Base-by-base conservation (phyloP, 2,329 filamentous ascomycete genomes). In the Metarhizium humberi region DNA sequence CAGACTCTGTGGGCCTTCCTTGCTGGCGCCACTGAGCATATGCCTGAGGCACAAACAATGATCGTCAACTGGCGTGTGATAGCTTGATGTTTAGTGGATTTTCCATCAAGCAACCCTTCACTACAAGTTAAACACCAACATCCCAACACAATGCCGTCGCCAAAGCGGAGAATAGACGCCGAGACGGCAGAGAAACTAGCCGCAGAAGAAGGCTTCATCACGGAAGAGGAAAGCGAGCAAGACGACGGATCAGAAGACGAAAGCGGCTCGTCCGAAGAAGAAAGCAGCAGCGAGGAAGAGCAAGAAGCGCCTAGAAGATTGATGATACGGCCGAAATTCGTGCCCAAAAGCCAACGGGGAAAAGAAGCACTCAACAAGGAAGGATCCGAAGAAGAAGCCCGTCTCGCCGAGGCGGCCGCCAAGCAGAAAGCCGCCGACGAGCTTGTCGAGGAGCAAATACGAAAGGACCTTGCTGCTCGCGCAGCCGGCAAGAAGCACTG, bases 371-470 rank as follows among this genome's bases (percentile, higher is more conserved):
- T 66, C 40, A 62, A 65, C 57, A 62, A 60, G 25, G 66, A 63
- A 43, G 62, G 66, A 52, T 59, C 75, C 63, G 63, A 67, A 47
- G 70, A 74, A 50, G 69, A 64, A 7, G 64, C 65, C 4, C 67
- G 65, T 1, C 59, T 63, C 3, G 80, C 76, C 2, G 81, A 81
- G 50, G 84, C 86, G 56, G 84, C 80, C 55, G 83, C 78, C 2
- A 80, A 82, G 40, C 84, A 82, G 58, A 85, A 86, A 67, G 85
- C 87, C 43, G 82, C 87, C 13, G 87, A 96, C 67, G 85, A 82
- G 55, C 75, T 97, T 10, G 84, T 99, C 14, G 90, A 96, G 67
- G 90, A 92, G 62, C 91, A 97, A 67, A 84, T 97, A 47, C 85
- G 88, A 64, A 89, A 88, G 61, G 87, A 92, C 63, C 81, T 88